Base-by-base conservation (phyloP, 352 stramenopile species). In the Phytophthora rubi region DNA sequence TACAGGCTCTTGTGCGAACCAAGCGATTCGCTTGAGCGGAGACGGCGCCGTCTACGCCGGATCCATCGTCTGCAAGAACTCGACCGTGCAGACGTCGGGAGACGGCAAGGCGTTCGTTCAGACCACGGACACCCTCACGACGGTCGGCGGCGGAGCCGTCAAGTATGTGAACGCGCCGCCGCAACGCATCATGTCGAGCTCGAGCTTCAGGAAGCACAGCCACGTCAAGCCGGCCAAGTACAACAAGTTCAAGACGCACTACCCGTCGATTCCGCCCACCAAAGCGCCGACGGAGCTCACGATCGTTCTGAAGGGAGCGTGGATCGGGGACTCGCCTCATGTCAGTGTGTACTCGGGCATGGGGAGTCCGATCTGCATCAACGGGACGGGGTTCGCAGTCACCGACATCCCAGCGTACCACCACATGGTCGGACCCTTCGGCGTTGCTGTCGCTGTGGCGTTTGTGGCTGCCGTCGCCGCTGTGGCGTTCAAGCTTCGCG, bases 141-240 rank as follows among this genome's bases (percentile, higher is more conserved):
- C 70, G 2, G 62, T 75, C 2, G 68, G 68, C 39, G 49, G 59
- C 7, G 68, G 68, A 6, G 71, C 65, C 0, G 52, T 85, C 37
- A 77, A 71, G 44, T 87, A 87, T 56, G 71, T 78, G 15, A 70
- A 70, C 51, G 58, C 57, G 1, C 53, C 52, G 28, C 77, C 75
- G 6, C 67, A 57, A n/a, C 59, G 65, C 45, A 65, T 65, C 42
- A 71, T 82, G n/a, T 58, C 62, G 42, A 66, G 55, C 23, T 63
- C 59, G 7, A 57, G 47, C 23, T 75, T 71, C 62, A 64, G 63
- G 21, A 75, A 72, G 30, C 68, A 75, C 68, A 75, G 68, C 45
- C 68, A 75, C 13, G 45, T 75, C 35, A 75, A 71, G n/a, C 49
- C 30, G 51, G 63, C 63, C 30, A 75, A 66, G 57, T 72, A 68